Percentiles rank a stretch among this genome's conserved stretches.
These are phyloP conservation scores for Dendrocalamus sinicus DNA, from an alignment of 176 grass and related monocot species.

Conservation along the genomic window DNA sequence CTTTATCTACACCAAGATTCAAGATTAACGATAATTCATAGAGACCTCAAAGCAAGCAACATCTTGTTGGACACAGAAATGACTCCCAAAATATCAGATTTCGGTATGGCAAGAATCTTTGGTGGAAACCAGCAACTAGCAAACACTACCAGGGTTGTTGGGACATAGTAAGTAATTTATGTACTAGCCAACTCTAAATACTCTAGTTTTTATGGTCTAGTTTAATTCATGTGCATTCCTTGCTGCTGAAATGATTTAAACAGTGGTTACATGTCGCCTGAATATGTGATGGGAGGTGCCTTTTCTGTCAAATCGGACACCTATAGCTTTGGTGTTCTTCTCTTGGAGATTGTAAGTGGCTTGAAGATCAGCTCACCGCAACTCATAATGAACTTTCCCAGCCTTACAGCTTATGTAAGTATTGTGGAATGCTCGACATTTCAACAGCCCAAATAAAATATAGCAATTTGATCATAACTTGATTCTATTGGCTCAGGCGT, in stretches of 20 bases:
- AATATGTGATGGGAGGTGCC: slow-evolving; percentile 59
- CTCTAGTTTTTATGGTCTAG: too few relatives aligned
- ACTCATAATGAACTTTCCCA: background rate
- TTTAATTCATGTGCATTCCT: background rate
- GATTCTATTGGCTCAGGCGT: slow-evolving; percentile 50
- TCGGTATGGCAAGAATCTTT: slow-evolving; percentile 72
- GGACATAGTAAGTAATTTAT: slow-evolving; percentile 56
- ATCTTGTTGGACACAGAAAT: slow-evolving; percentile 56
- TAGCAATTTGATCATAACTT: background rate
- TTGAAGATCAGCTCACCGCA: slow-evolving; percentile 36
- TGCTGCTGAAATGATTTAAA: background rate
- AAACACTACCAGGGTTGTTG: slow-evolving; percentile 60
- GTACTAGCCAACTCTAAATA: too few relatives aligned
- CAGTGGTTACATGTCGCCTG: slow-evolving; percentile 73
- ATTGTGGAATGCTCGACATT: background rate
- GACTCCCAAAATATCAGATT: slow-evolving; percentile 75
- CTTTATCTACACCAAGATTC: slow-evolving; percentile 69
- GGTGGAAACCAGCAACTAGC: slow-evolving; percentile 46
- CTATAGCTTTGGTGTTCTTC: slow-evolving; percentile 64
- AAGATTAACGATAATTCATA: slow-evolving; percentile 52
- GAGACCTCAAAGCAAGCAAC: slow-evolving; percentile 60
- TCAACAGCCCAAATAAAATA: background rate
- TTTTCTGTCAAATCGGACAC: slow-evolving; percentile 65
- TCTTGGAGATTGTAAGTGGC: slow-evolving; percentile 65
- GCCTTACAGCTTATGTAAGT: slow-evolving; percentile 52